Evolutionary conservation across 2,329 filamentous ascomycete species (phyloP), one percentile per base, ranked within the genome.

Genomic region (Microcyclosporella mali): DNA sequence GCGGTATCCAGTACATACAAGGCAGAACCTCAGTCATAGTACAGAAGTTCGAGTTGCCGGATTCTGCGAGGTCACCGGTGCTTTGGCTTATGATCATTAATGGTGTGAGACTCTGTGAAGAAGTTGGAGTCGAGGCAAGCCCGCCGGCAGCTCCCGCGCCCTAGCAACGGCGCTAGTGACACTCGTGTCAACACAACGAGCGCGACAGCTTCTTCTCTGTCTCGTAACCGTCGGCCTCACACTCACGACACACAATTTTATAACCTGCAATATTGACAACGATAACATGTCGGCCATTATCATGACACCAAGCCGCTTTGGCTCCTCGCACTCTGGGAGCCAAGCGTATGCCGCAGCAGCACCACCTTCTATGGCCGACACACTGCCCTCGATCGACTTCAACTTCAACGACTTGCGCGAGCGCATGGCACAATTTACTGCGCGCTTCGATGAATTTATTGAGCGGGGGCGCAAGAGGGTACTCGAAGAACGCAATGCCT

Each of bases 361-460:
- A 35, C 78, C 73, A 32, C 77, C 80, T 11, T 85, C 82, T 6
- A 79, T 86, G 70, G 83, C 82, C 32, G 84, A 88, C 63, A 79
- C 80, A 37, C 79, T 98, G 7, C 92, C 92, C 28, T 86, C 77
- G 63, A 85, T 94, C 66, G 88, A 95, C 67, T 97, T 98, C 65
- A 88, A 88, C 45, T 97, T 97, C 66, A 89, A 97, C 57, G 88
- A 95, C 56, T 70, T 98, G 61, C 89, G 90, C 67, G 88, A 90
- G 59, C 85, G 88, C 67, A 97, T 98, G 92, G 78, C 83, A 41
- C 87, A 85, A 51, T 98, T 98, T 64, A 95, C 85, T 0, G 77
- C 80, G 7, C 84, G 81, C 56, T 98, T 98, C 57, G 92, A 98
- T 62, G 81, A 82, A 0, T 97, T 95, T 57, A 95, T 98, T 51